These are phyloP conservation scores for Pilatotrama ljubarskyi DNA, from an alignment of 768 basidiomycete species.

Conservation along the genomic window DNA sequence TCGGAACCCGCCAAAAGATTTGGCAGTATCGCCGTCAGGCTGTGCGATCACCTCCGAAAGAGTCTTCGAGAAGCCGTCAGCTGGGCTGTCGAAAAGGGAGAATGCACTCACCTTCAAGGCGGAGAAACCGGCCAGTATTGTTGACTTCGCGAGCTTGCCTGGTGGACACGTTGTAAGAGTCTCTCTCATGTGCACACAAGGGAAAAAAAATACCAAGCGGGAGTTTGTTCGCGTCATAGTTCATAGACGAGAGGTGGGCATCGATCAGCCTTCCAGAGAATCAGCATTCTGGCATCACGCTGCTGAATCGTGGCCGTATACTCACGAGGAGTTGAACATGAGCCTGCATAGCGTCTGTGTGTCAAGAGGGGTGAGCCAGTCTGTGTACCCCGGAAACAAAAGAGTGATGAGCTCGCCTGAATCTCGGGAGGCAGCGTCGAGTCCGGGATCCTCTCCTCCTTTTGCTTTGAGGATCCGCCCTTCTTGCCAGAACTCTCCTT, in stretches of 20 bases:
- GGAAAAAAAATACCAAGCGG: constrained; percentile 47
- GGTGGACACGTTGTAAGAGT: neutral
- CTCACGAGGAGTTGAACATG: constrained; percentile 52
- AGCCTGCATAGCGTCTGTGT: constrained; percentile 46
- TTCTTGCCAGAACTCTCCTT: constrained; percentile 21
- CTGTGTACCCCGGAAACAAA: neutral
- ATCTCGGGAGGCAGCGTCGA: constrained; percentile 46
- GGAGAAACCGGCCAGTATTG: constrained; percentile 58
- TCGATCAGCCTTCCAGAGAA: constrained; percentile 45
- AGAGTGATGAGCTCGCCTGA: constrained; percentile 35
- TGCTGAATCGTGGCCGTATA: neutral
- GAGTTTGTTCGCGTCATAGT: constrained; percentile 65
- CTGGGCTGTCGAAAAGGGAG: too few relatives aligned
- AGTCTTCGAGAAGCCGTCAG: neutral
- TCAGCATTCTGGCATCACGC: neutral
- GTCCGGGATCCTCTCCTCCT: constrained; percentile 44
- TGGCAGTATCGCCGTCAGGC: constrained; percentile 42
- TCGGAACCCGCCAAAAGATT: constrained; percentile 37
- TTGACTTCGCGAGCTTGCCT: constrained; percentile 63
- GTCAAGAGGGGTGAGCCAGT: neutral
- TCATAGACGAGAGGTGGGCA: constrained; percentile 58
- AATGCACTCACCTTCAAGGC: constrained; percentile 50
- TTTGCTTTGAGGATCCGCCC: constrained; percentile 31
- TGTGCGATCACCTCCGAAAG: constrained; percentile 48
- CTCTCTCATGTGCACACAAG: neutral